These are phyloP conservation scores for Arthroderma uncinatum DNA, from an alignment of 2,329 filamentous ascomycete species.

Conservation along the genomic window DNA sequence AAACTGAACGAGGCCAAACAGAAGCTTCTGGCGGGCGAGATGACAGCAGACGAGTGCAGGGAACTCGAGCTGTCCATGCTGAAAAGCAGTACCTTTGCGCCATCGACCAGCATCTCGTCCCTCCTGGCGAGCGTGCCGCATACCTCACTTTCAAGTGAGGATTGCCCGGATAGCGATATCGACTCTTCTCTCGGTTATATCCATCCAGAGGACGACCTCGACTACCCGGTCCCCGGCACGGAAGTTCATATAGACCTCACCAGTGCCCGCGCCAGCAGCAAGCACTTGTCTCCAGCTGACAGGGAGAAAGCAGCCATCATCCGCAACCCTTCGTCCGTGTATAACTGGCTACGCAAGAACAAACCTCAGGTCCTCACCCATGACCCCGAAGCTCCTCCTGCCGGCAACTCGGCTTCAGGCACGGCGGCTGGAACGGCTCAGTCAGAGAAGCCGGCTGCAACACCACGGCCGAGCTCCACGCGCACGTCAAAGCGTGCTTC, in stretches of 20 bases:
- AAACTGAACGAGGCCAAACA: slow-evolving; percentile 31
- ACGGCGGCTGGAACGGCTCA: background rate
- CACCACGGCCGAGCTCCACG: slow-evolving; percentile 29
- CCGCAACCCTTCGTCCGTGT: slow-evolving; percentile 79
- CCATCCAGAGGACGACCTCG: slow-evolving; percentile 34
- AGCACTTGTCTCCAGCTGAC: slow-evolving; percentile 29
- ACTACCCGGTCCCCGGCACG: slow-evolving; percentile 22
- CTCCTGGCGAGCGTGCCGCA: slow-evolving; percentile 24
- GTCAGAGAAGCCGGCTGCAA: slow-evolving; percentile 30
- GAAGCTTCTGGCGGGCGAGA: slow-evolving; percentile 27
- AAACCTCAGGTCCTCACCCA: slow-evolving; percentile 77
- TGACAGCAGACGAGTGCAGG: slow-evolving; percentile 27
- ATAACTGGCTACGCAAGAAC: slow-evolving; percentile 86
- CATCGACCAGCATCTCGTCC: slow-evolving; percentile 24
- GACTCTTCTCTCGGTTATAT: slow-evolving; percentile 34
- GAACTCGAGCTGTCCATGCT: slow-evolving; percentile 30
- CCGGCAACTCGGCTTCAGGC: background rate
- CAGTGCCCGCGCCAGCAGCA: slow-evolving; percentile 38
- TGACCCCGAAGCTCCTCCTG: slow-evolving; percentile 47
- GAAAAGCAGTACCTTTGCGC: slow-evolving; percentile 30
- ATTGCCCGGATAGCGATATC: slow-evolving; percentile 17
- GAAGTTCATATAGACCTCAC: slow-evolving; percentile 27
- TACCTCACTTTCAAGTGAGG: slow-evolving; percentile 17
- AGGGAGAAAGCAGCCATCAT: slow-evolving; percentile 47
- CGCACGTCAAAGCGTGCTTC: slow-evolving; percentile 34